A percentile compares a stretch with the other conserved stretches of the same genome.
These are phyloP conservation scores for Eucalyptus polybractea DNA, from an alignment of 345 rosid species.

Conservation along the genomic window DNA sequence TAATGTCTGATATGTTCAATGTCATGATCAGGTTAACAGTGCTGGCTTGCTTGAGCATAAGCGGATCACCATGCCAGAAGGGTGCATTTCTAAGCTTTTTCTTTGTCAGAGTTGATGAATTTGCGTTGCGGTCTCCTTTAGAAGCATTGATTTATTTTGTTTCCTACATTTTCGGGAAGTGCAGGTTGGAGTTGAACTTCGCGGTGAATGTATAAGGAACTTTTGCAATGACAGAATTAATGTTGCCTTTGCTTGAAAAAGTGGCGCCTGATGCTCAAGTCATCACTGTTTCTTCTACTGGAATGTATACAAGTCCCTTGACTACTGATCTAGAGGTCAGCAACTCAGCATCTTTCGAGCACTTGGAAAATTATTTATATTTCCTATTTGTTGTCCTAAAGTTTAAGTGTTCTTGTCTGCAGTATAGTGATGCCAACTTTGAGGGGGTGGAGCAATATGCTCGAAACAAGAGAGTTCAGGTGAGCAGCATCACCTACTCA, in stretches of 20 bases:
- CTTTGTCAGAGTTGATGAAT: not conserved
- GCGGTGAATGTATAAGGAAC: conserved; percentile 83
- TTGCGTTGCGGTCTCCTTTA: not conserved
- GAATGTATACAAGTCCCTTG: conserved; percentile 75
- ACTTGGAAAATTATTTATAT: not conserved
- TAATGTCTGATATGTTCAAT: not conserved
- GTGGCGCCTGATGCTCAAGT: conserved; percentile 75
- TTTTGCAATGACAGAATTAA: conserved; percentile 51
- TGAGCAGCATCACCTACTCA: not conserved
- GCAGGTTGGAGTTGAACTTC: conserved; percentile 66
- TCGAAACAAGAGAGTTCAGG: conserved; percentile 84
- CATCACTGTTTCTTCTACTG: conserved; percentile 79
- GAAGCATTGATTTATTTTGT: not conserved
- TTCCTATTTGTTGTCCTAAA: not conserved
- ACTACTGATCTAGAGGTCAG: conserved; percentile 71
- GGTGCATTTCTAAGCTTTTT: conserved; percentile 23
- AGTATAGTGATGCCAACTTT: conserved; percentile 45
- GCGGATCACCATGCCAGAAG: conserved; percentile 49
- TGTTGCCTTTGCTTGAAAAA: conserved; percentile 72
- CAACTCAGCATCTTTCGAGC: not conserved
- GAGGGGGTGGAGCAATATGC: conserved; percentile 61
- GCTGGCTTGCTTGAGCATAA: conserved; percentile 68
- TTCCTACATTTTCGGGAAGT: not conserved
- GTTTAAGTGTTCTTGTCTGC: not conserved
- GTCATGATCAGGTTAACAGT: conserved; percentile 52